Base-by-base conservation (phyloP, 371 early-diverging fungal species). In the Vairimorpha ceranae region DNA sequence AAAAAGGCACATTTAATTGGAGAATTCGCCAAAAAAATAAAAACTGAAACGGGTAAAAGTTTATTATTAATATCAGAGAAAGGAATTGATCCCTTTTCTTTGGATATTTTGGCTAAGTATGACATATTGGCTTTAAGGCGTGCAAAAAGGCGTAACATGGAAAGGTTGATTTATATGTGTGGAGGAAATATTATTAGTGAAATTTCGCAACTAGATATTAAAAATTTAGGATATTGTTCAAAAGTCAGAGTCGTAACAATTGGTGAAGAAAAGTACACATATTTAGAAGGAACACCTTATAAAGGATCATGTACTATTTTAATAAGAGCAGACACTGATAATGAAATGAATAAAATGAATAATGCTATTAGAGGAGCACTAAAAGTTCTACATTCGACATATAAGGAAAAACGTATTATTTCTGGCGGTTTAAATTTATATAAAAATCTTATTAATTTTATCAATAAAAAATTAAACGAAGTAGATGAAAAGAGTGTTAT, bases 121-220 rank as follows among this genome's bases (percentile, higher is more conserved):
- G 89, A 90, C 72, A 93, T 99, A 75, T 80, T 97, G 54, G 98
- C 94, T n/a, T 87, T 99, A 48, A 90, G 99, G 77, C 87, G 99
- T 72, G 97, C 97, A 65, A 99, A 99, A 88, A 88, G 97, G 83
- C 88, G 97, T 82, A 99, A 99, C 87, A 93, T 97, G 92, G 98
- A 99, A 86, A 90, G 99, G 85, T 89, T 99, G 72, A 93, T 94
- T 83, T 84, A 93, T 72, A 89, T 90, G 75, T 95, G 95, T 83
- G 98, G 98, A 67, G 99, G 99, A 76, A 82, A 87, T 58, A 93
- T 95, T 52, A 93, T 95, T 75, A 95, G 94, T 87, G 90, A 93
- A 6, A 92, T 97, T 32, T 92, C 93, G 45, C 96, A 97, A 78
- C 85, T 99, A 68, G 87, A 88, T 6, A 87, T 88, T 29, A 88